A percentile compares a stretch with the other conserved stretches of the same genome.
phyloP scores from a whole-genome alignment of 2,329 filamentous ascomycete genomes.

The Aureobasidium leucospermi region DNA sequence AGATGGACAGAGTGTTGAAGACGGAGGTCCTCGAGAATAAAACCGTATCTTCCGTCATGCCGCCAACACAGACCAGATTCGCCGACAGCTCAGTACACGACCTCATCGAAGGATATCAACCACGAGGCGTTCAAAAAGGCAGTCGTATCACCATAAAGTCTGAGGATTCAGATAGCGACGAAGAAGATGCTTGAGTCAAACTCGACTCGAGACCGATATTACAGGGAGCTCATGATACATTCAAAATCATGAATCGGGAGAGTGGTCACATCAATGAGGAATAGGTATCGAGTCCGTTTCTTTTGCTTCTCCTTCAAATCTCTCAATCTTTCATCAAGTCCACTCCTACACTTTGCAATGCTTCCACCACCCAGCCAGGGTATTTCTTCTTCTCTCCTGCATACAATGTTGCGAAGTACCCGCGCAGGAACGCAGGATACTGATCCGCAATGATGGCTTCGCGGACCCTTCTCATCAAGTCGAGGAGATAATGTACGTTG shows the following conservation, averaged over 20 bases:
- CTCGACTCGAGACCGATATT: too few species aligned
- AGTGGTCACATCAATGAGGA: too few species aligned
- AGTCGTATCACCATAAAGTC: neutral
- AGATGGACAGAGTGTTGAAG: slow-evolving; percentile 26
- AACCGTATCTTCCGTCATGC: slow-evolving; percentile 11
- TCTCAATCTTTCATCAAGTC: slow-evolving; percentile 50
- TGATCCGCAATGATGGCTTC: slow-evolving; percentile 72
- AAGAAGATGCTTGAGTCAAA: neutral
- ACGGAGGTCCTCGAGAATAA: slow-evolving; percentile 28
- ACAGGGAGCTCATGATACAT: too few species aligned
- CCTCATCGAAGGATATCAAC: slow-evolving; percentile 26
- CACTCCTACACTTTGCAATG: slow-evolving; percentile 71
- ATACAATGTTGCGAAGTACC: slow-evolving; percentile 74
- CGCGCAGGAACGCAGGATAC: slow-evolving; percentile 68
- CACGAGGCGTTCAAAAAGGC: slow-evolving; percentile 8
- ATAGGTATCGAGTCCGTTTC: too few species aligned
- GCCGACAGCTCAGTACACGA: slow-evolving; percentile 3
- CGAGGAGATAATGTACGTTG: slow-evolving; percentile 87
- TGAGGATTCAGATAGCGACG: neutral
- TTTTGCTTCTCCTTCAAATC: neutral
- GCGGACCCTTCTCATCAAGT: slow-evolving; percentile 69
- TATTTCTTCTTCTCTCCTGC: slow-evolving; percentile 54
- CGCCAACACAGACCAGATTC: slow-evolving; percentile 11
- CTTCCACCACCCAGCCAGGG: slow-evolving; percentile 77
- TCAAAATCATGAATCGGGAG: too few species aligned